Percentiles rank a stretch among this genome's conserved stretches.
Conservation (phyloP, 257 asterid genomes). For the Handroanthus guayacan region DNA sequence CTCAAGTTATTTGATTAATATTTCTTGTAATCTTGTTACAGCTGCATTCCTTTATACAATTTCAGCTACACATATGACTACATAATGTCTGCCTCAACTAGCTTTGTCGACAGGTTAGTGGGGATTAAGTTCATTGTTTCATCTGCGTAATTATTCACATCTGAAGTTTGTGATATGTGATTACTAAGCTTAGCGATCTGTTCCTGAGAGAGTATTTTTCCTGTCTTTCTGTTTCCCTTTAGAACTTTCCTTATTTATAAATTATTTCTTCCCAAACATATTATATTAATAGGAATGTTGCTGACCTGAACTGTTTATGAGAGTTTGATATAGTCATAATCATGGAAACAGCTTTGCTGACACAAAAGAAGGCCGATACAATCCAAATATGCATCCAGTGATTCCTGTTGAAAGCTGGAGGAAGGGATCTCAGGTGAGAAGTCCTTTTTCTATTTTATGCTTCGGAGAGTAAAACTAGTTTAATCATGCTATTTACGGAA, state of each 20-base stretch:
- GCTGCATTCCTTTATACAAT: slow-evolving; percentile 83
- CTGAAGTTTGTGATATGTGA: slow-evolving; percentile 3
- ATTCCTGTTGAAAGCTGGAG: slow-evolving; percentile 76
- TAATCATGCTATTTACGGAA: not conserved
- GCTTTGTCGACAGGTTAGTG: slow-evolving; percentile 80
- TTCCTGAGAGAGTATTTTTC: not conserved
- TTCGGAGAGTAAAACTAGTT: slow-evolving; percentile 2
- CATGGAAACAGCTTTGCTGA: slow-evolving; percentile 67
- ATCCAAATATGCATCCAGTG: slow-evolving; percentile 77
- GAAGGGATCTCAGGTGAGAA: slow-evolving; percentile 84
- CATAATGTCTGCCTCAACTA: slow-evolving; percentile 71
- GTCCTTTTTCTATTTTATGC: slow-evolving; percentile 1
- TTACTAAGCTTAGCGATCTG: not conserved
- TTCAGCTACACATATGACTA: slow-evolving; percentile 79
- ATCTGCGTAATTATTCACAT: not conserved
- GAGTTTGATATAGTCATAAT: slow-evolving; percentile 25
- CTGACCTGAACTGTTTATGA: not conserved
- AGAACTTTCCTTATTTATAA: not conserved
- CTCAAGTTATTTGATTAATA: slow-evolving; percentile 22
- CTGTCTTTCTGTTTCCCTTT: not conserved
- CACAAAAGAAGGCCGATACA: slow-evolving; percentile 70
- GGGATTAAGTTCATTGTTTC: slow-evolving; percentile 21
- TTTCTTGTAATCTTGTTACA: slow-evolving; percentile 43
- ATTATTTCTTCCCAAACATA: not conserved
- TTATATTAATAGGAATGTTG: not conserved